Evolutionary conservation across 2,329 filamentous ascomycete genomes (phyloP).

Genomic region (Lasiodiplodia gonubiensis): DNA sequence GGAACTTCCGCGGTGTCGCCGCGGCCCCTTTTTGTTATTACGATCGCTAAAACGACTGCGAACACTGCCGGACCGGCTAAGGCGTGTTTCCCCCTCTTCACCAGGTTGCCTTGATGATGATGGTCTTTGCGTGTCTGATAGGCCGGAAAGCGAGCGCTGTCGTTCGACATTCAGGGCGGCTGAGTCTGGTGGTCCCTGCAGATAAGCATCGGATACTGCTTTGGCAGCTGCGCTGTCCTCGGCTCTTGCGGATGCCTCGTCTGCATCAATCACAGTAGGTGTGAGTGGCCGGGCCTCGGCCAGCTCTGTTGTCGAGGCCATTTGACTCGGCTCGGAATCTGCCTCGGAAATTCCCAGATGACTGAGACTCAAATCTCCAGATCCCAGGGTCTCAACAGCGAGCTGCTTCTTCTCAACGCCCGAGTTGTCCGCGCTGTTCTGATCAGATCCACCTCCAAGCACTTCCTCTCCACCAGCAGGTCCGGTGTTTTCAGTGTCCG

Average conservation of each 20-base stretch:
- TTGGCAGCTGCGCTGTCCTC: conserved; percentile 65
- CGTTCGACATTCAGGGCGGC: conserved; percentile 42
- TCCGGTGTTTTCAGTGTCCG: conserved; percentile 37
- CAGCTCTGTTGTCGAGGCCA: conserved; percentile 65
- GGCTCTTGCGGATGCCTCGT: conserved; percentile 60
- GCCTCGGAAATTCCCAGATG: conserved; percentile 81
- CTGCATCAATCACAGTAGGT: conserved; percentile 45
- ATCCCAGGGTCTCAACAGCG: conserved; percentile 86
- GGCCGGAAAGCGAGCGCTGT: conserved; percentile 47
- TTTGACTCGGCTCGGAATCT: conserved; percentile 61
- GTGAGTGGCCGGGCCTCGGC: conserved; percentile 35
- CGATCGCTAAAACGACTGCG: conserved; percentile 60
- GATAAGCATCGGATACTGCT: conserved; percentile 67
- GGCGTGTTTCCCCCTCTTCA: conserved; percentile 59
- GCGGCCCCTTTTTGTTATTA: conserved; percentile 44
- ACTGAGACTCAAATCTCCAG: conserved; percentile 85
- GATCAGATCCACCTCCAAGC: conserved; percentile 40
- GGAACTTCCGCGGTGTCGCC: conserved; percentile 84
- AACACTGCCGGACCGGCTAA: conserved; percentile 61
- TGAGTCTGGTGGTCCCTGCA: conserved; percentile 42
- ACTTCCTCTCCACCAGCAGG: conserved; percentile 50
- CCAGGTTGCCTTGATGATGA: conserved; percentile 69
- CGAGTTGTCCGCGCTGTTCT: conserved; percentile 31
- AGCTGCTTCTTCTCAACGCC: conserved; percentile 60
- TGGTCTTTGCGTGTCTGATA: conserved; percentile 49